Conservation (phyloP, 2,329 filamentous ascomycete species). For the Arthrocladium fulminans region DNA sequence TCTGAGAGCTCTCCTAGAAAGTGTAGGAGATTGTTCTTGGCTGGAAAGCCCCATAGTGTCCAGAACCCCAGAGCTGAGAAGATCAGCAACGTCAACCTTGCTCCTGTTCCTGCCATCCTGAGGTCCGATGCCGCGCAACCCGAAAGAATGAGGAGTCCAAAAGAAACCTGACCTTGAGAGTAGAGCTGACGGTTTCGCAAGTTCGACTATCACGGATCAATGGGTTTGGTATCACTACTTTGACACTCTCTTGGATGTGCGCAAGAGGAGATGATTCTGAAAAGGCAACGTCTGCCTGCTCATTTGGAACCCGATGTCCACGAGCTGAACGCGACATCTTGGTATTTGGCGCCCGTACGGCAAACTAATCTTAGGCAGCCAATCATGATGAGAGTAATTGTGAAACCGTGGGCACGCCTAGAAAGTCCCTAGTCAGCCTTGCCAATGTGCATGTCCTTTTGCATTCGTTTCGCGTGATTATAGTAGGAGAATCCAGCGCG, state of each 20-base stretch:
- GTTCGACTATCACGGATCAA: too few relatives aligned
- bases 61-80: constrained; percentile 18
- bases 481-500: not conserved
- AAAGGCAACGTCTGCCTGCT: constrained; percentile 3
- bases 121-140: constrained; percentile 6
- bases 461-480: not conserved
- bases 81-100: not conserved
- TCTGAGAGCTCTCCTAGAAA: constrained; percentile 19
- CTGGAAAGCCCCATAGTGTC: constrained; percentile 23
- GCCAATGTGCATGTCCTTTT: not conserved
- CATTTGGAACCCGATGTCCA: not conserved
- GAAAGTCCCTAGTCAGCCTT: not conserved
- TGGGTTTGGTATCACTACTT: too few relatives aligned
- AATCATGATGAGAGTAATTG: not conserved
- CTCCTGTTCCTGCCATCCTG: constrained; percentile 6
- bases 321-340: not conserved
- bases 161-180: too few relatives aligned
- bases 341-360: not conserved
- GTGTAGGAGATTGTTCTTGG: constrained; percentile 23
- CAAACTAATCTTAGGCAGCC: constrained; percentile 3
- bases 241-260: too few relatives aligned
- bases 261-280: not conserved
- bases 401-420: not conserved
- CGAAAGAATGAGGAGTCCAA: too few relatives aligned
- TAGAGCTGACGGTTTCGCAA: too few relatives aligned